These are phyloP conservation scores for Piloderma croceum DNA, from an alignment of 768 basidiomycete genomes.

Conservation along the genomic window DNA sequence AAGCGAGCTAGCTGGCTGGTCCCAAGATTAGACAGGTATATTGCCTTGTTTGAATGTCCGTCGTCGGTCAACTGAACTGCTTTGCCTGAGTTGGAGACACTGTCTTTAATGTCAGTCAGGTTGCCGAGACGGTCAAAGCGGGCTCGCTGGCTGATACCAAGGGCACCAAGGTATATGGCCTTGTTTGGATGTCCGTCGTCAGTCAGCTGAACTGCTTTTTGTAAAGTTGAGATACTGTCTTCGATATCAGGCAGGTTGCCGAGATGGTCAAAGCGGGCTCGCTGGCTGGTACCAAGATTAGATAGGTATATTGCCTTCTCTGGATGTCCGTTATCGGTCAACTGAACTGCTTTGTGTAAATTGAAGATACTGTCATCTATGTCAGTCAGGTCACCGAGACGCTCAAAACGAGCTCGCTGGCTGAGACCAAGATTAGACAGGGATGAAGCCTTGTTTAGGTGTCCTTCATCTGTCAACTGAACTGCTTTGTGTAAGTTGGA, in stretches of 20 bases:
- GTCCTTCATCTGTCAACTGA: conserved; percentile 3
- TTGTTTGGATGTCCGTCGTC: conserved; percentile 17
- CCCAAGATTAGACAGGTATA: conserved; percentile 16
- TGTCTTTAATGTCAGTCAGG: conserved; percentile 16
- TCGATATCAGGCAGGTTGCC: neutral
- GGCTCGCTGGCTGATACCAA: conserved; percentile 5
- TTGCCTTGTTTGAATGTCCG: conserved; percentile 12
- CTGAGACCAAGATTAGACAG: conserved; percentile 17
- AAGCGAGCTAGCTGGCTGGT: conserved; percentile 17
- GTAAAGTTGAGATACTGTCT: neutral
- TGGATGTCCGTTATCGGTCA: conserved; percentile 9
- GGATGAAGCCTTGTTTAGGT: neutral
- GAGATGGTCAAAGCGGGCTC: conserved; percentile 7
- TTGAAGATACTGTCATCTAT: conserved; percentile 18
- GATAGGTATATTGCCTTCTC: conserved; percentile 7
- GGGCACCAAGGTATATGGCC: conserved; percentile 10
- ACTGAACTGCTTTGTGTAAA: conserved; percentile 10
- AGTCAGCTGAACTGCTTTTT: conserved; percentile 14
- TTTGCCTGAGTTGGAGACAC: conserved; percentile 15
- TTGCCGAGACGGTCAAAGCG: neutral
- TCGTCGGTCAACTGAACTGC: conserved; percentile 11
- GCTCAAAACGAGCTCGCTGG: conserved; percentile 18
- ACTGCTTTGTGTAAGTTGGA: conserved; percentile 6
- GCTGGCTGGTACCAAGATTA: conserved; percentile 9
- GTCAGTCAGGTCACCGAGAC: conserved; percentile 17